Percentiles rank a stretch among this genome's conserved stretches.
These are phyloP conservation scores for Tulasnella calospora DNA, from an alignment of 768 basidiomycete species.

Conservation along the genomic window DNA sequence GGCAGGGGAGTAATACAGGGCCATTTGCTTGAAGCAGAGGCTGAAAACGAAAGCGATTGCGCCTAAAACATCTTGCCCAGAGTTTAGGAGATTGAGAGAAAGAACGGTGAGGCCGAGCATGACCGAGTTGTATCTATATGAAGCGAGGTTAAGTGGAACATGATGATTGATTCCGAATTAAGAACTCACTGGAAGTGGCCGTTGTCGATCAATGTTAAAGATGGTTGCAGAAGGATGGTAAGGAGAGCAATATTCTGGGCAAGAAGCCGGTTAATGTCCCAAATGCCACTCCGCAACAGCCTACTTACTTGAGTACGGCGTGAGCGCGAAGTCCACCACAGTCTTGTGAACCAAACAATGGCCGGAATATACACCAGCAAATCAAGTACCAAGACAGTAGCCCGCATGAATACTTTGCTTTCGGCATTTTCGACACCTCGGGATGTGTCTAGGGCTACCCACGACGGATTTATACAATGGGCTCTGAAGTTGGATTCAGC, in stretches of 20 bases:
- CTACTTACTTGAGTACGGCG: conserved; percentile 66
- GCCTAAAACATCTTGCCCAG: conserved; percentile 64
- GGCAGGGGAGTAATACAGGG: conserved; percentile 86
- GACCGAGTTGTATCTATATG: conserved; percentile 67
- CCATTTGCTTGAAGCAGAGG: conserved; percentile 94
- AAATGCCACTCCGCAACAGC: not conserved
- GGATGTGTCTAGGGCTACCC: conserved; percentile 68
- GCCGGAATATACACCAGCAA: conserved; percentile 70
- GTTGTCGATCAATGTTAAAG: conserved; percentile 77
- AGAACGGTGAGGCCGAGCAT: conserved; percentile 81
- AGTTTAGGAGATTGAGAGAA: conserved; percentile 64
- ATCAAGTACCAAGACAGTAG: conserved; percentile 66
- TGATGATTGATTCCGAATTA: not conserved
- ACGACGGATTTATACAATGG: conserved; percentile 48
- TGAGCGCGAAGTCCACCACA: conserved; percentile 66
- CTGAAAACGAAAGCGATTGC: conserved; percentile 78
- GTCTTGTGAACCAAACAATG: conserved; percentile 56
- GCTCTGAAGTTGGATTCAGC: conserved; percentile 40
- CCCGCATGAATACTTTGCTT: conserved; percentile 75
- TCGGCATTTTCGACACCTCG: conserved; percentile 63
- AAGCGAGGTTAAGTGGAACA: not conserved
- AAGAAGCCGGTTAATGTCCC: conserved; percentile 6
- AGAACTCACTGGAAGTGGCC: conserved; percentile 73
- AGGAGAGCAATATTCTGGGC: conserved; percentile 59
- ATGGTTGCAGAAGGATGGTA: conserved; percentile 75